Evolutionary conservation across 371 early-diverging fungal species (phyloP).

Genomic region (Choanephora cucurbitarum): DNA sequence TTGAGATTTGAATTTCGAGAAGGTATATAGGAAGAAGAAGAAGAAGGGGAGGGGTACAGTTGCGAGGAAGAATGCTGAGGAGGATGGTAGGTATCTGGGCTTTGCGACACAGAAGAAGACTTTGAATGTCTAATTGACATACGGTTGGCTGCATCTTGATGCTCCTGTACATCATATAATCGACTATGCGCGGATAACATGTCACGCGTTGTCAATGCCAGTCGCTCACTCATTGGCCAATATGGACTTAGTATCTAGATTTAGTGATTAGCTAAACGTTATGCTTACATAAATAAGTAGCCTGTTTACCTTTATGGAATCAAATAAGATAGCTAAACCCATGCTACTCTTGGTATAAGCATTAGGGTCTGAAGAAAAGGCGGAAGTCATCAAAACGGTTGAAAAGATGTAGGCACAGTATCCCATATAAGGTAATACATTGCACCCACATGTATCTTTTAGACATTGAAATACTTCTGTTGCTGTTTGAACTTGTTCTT

Average conservation of each 20-base stretch:
- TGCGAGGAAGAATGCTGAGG: no score
- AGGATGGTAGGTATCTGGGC: background rate
- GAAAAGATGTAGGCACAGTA: conserved; percentile 52
- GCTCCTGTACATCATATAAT: conserved; percentile 34
- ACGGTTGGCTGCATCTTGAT: conserved; percentile 5
- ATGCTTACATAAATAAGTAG: background rate
- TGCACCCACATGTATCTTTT: conserved; percentile 39
- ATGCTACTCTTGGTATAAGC: conserved; percentile 36
- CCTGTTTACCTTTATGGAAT: conserved; percentile 22
- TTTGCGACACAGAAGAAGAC: background rate
- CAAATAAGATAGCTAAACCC: conserved; percentile 31
- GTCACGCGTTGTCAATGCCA: conserved; percentile 41
- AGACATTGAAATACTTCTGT: conserved; percentile 39
- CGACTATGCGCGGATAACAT: conserved; percentile 41
- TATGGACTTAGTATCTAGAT: conserved; percentile 28
- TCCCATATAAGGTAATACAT: conserved; percentile 47
- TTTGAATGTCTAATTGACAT: background rate
- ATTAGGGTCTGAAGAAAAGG: conserved; percentile 38
- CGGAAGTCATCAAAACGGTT: conserved; percentile 49
- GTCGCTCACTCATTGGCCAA: conserved; percentile 49
- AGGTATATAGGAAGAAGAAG: no score
- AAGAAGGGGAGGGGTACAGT: no score
- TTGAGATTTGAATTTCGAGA: no score
- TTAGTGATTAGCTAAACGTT: background rate
- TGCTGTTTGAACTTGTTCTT: conserved; percentile 34